Base-by-base conservation (phyloP, 306 rosid genomes). In the Cucurbita pepo region DNA sequence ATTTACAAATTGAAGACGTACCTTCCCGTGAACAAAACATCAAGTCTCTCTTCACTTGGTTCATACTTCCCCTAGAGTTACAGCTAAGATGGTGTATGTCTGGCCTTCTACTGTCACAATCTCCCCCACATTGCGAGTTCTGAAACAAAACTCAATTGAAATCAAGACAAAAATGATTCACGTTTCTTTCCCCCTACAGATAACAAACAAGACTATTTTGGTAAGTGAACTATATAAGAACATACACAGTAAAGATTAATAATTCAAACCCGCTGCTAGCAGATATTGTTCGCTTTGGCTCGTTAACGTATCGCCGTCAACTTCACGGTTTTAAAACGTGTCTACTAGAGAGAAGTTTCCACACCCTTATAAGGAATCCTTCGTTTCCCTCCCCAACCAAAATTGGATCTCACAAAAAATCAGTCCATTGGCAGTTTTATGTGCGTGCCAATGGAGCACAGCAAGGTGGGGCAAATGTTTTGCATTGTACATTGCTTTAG, bases 21-120 rank as follows among this genome's bases (percentile, higher is more conserved):
- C 88, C 98, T 89, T 47, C 97, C 96, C 0, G 97, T 89, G 78
- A 97, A 89, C 84, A 94, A 81, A 81, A 94, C 99, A 75, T 91
- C 96, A 44, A 94, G 99, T 52, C 94, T 83, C 86, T 87, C 89
- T 86, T 94, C 96, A 8, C 92, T 83, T 5, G 91, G 99, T 79
- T 94, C 97, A 8, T 91, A 94, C 82, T 91, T 94, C 58, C 97
- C 97, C 82, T 91, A 84, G 95, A 75, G 95, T 91, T 75, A 88
- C 96, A 41, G 99, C 89, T 11, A 86, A 91, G 77, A 94, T 87
- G 19, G 99, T 89, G 61, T 94, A 94, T 25, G 95, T 74, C 50
- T 94, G 95, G 76, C 96, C 96, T 86, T 88, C 90, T 62, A 86
- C 84, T 56, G 93, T 88, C 62, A 86, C 88, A 81, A 80, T 84